These are phyloP conservation scores for Corniculantispora saksenae DNA, from an alignment of 2,329 filamentous ascomycete species.

Conservation along the genomic window DNA sequence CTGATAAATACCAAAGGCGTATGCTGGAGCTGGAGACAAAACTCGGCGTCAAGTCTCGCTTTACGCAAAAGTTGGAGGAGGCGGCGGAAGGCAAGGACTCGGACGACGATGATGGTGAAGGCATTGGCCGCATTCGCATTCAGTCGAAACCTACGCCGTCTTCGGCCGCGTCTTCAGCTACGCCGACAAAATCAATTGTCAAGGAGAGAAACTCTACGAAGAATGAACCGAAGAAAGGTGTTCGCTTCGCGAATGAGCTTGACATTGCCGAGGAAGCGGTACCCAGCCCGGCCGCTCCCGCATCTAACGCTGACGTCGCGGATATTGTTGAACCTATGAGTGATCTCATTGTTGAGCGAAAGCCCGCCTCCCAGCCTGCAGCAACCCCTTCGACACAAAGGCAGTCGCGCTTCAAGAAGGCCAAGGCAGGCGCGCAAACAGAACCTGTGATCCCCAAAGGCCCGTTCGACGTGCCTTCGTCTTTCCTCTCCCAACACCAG, in stretches of 20 bases:
- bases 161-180: constrained; percentile 22
- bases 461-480: constrained; percentile 45
- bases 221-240: constrained; percentile 61
- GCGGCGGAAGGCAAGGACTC: constrained; percentile 39
- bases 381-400: constrained; percentile 33
- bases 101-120: constrained; percentile 45
- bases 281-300: constrained; percentile 20
- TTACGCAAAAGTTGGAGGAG: constrained; percentile 57
- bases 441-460: constrained; percentile 35
- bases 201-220: constrained; percentile 31
- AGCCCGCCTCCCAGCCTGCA: constrained; percentile 25
- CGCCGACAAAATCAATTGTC: constrained; percentile 35
- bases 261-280: constrained; percentile 61
- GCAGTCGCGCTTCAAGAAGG: constrained; percentile 55
- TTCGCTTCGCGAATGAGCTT: constrained; percentile 75
- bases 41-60: constrained; percentile 60
- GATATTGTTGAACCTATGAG: constrained; percentile 49
- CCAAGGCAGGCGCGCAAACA: constrained; percentile 22
- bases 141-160: constrained; percentile 25
- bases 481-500: constrained; percentile 37
- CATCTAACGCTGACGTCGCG: constrained; percentile 28
- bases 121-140: constrained; percentile 58
- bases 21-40: constrained; percentile 86
- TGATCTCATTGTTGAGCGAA: constrained; percentile 53
- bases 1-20: constrained; percentile 72